Percentiles rank a stretch among this genome's conserved stretches.
These are phyloP conservation scores for Durusdinium trenchii DNA, from an alignment of 73 alveolate species.

Conservation along the genomic window DNA sequence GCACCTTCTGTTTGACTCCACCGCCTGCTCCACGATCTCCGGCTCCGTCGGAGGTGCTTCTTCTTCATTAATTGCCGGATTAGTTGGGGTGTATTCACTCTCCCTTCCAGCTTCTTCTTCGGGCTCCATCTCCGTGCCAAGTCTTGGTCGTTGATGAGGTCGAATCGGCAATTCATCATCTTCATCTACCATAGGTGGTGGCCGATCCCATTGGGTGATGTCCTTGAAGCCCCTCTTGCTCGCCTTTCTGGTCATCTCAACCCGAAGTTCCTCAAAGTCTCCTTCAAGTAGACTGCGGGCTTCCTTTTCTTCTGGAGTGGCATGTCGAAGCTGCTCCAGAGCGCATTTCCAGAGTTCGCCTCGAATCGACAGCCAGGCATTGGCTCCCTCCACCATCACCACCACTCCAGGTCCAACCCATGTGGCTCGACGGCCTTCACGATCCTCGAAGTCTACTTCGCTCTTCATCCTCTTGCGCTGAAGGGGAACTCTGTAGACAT, in stretches of 20 bases:
- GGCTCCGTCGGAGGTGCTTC: neutral
- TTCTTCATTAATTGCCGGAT: neutral
- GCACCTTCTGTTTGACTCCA: neutral
- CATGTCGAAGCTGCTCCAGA: neutral
- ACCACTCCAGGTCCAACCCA: constrained; percentile 32
- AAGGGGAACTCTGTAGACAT: neutral
- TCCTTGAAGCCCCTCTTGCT: neutral
- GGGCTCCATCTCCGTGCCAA: too few relatives aligned
- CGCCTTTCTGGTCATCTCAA: neutral
- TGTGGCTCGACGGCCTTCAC: neutral
- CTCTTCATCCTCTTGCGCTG: neutral
- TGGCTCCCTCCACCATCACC: neutral
- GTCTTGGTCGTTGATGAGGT: too few relatives aligned
- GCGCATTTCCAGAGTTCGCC: constrained; percentile 30
- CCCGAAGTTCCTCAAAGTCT: neutral
- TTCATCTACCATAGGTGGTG: too few relatives aligned
- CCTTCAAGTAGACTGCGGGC: neutral
- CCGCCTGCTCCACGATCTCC: neutral
- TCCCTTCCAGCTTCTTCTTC: too few relatives aligned
- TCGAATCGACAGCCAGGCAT: neutral
- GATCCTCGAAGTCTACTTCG: neutral
- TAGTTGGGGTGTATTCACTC: too few relatives aligned
- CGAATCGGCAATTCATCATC: too few relatives aligned
- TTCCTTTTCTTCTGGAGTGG: neutral
- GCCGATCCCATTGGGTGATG: neutral